These are phyloP conservation scores for Neoboletus magnificus DNA, from an alignment of 768 basidiomycete species.

Conservation along the genomic window DNA sequence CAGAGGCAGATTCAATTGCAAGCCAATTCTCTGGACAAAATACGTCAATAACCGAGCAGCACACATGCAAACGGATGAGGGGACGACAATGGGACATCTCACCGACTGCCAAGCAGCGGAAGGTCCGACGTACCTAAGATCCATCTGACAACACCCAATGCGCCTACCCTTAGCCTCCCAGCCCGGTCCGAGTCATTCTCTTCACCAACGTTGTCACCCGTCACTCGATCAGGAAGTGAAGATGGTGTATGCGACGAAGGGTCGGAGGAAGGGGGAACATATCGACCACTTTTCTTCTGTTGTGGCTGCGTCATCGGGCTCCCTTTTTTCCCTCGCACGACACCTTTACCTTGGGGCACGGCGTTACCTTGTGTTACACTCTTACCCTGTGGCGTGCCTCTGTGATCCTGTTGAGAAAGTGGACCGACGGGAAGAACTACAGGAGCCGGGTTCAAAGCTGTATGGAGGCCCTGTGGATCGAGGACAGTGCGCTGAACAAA, in stretches of 20 bases:
- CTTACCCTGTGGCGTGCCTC: neutral
- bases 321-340: constrained; percentile 19
- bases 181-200: constrained; percentile 68
- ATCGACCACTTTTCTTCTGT: constrained; percentile 32
- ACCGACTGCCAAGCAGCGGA: neutral
- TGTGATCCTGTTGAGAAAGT: constrained; percentile 10
- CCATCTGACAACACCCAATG: constrained; percentile 63
- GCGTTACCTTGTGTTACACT: neutral
- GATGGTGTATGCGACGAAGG: constrained; percentile 28
- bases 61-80: neutral
- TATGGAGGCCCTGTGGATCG: constrained; percentile 58
- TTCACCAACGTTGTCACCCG: constrained; percentile 41
- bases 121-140: constrained; percentile 48
- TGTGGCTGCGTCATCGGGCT: constrained; percentile 22
- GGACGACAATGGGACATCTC: neutral
- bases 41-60: neutral
- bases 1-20: neutral
- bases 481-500: constrained; percentile 57
- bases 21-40: constrained; percentile 16
- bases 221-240: constrained; percentile 15
- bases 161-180: constrained; percentile 66
- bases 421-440: constrained; percentile 26
- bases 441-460: constrained; percentile 62
- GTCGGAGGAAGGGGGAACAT: constrained; percentile 29
- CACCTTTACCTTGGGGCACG: constrained; percentile 5